Evolutionary conservation across 1,284 basidiomycete species (phyloP).

Genomic region (Baeospora myosura): DNA sequence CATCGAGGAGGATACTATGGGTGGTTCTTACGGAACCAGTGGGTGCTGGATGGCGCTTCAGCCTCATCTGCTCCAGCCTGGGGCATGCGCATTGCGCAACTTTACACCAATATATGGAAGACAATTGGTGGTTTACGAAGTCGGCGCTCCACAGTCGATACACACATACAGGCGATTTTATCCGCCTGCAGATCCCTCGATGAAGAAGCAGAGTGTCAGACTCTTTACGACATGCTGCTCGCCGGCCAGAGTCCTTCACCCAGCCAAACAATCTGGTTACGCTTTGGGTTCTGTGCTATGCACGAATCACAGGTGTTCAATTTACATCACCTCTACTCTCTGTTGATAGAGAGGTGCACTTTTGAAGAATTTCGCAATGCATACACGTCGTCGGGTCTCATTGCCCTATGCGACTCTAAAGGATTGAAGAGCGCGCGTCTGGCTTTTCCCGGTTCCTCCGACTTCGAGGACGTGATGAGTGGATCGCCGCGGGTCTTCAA

Average conservation of each 20-base stretch:
- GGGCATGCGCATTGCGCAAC: not conserved
- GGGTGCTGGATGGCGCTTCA: conserved; percentile 19
- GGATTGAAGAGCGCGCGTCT: conserved; percentile 6
- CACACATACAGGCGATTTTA: conserved; percentile 3
- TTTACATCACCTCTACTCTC: conserved; percentile 15
- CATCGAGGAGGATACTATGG: conserved; percentile 22
- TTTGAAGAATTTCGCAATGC: conserved; percentile 27
- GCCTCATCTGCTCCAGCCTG: conserved; percentile 5
- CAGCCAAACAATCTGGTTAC: conserved; percentile 12
- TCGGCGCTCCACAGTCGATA: conserved; percentile 3
- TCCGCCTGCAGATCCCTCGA: not conserved
- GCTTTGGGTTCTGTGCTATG: conserved; percentile 27
- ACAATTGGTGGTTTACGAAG: conserved; percentile 4
- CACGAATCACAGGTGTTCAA: conserved; percentile 13
- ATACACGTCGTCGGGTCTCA: conserved; percentile 17
- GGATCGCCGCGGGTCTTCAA: conserved; percentile 13
- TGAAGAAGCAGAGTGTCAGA: not conserved
- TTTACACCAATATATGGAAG: not conserved
- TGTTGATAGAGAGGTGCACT: conserved; percentile 20
- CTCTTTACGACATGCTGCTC: not conserved
- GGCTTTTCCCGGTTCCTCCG: conserved; percentile 4
- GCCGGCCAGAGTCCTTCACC: not conserved
- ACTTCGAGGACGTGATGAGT: conserved; percentile 23
- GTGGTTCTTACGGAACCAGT: conserved; percentile 29
- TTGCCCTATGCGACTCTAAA: conserved; percentile 19